Evolutionary conservation across 2,329 filamentous ascomycete genomes (phyloP).

Genomic region (Xylariaceae sp.): DNA sequence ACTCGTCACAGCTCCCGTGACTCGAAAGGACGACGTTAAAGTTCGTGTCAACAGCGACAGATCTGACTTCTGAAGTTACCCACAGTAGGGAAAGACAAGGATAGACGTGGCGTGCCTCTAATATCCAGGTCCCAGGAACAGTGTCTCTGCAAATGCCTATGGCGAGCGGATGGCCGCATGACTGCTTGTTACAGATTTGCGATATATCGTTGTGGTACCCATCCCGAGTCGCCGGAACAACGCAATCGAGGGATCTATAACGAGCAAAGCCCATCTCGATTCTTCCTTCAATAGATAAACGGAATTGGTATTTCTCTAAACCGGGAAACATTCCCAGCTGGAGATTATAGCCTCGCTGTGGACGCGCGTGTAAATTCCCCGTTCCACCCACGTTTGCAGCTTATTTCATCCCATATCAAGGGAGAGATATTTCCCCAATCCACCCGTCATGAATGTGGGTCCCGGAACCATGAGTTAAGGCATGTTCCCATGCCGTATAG

Average conservation of each 20-base stretch:
- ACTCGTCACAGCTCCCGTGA: no score
- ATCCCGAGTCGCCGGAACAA: conserved; percentile 11
- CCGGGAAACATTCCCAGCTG: conserved; percentile 4
- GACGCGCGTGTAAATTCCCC: background rate
- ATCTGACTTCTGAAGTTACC: background rate
- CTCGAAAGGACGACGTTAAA: no score
- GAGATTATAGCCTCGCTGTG: conserved; percentile 6
- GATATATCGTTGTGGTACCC: conserved; percentile 8
- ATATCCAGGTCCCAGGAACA: conserved; percentile 18
- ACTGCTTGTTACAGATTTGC: conserved; percentile 15
- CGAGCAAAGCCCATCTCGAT: background rate
- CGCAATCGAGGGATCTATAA: conserved; percentile 3
- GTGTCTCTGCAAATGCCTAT: conserved; percentile 10
- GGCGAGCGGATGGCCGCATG: conserved; percentile 17
- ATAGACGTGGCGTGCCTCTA: conserved; percentile 11
- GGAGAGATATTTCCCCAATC: no score
- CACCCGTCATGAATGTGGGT: background rate
- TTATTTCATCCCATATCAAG: background rate
- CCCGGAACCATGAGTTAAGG: no score
- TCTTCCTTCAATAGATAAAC: background rate
- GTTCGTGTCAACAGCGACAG: no score
- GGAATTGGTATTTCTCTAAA: background rate
- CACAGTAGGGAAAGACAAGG: conserved; percentile 20
- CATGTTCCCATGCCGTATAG: background rate
- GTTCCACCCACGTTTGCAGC: background rate